Base-by-base conservation (phyloP, 2,329 filamentous ascomycete genomes). In the Apiospora hydei region DNA sequence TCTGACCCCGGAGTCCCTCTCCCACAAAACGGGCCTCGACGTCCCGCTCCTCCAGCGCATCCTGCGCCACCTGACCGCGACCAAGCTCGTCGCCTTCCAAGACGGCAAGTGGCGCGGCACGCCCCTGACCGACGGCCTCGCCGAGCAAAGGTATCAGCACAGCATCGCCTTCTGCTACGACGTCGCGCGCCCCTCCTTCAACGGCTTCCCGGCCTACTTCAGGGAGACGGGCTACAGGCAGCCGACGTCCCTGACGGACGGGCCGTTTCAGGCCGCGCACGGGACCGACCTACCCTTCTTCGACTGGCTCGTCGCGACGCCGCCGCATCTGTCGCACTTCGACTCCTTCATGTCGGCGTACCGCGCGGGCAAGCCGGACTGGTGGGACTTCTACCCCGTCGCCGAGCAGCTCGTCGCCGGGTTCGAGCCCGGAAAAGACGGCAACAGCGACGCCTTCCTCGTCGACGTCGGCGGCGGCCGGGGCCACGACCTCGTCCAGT, bases 91-190 rank as follows among this genome's bases (percentile, higher is more conserved):
- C 26, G 11, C 16, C 16, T 64, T 66, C 26, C 11, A 34, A 0
- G 47, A 61, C n/a, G 71, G 67, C 24, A 34, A 30, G 41, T 69
- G 69, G 69, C 18, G 30, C 26, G 64, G 51, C 79, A 75, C 77
- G 41, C 73, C 77, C 14, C 81, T 83, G 51, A 82, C 79, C 74
- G 80, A 82, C 44, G 82, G 82, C 18, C 75, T 82, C 4, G 82
- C 82, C 21, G 81, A 83, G 71, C 79, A 80, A 66, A 79, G 80
- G 11, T 84, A 84, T 74, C 84, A 82, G 75, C 76, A 79, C 69
- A 84, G 82, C 74, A 78, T 84, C 61, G n/a, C n/a, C 16, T 75
- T 75, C 71, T 75, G 74, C 64, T 68, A 71, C 53, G 70, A 75
- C 47, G 57, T 75, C 43, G 72, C 73, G 26, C 70, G 49, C 38